phyloP scores from a whole-genome alignment of 1,284 basidiomycete genomes.

The Gymnopus androsaceus region DNA sequence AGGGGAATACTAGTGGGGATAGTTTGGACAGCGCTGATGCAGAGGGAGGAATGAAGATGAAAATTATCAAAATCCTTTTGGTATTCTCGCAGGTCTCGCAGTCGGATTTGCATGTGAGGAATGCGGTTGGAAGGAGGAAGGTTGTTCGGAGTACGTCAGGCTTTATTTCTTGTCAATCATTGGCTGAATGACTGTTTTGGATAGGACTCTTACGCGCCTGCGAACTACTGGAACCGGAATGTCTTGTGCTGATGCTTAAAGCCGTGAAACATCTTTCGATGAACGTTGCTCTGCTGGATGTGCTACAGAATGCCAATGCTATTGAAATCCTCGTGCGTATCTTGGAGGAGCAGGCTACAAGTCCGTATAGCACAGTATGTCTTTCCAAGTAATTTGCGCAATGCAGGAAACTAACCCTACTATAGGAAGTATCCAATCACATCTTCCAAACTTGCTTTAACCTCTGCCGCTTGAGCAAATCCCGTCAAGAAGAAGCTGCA shows the following conservation, averaged over 20 bases:
- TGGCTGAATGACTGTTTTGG: slow-evolving; percentile 9
- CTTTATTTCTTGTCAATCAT: slow-evolving; percentile 22
- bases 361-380: slow-evolving; percentile 80
- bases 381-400: neutral
- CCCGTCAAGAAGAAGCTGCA: slow-evolving; percentile 94
- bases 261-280: slow-evolving; percentile 96
- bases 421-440: slow-evolving; percentile 89
- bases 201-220: slow-evolving; percentile 83
- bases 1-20: neutral
- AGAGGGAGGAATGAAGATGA: slow-evolving; percentile 66
- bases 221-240: slow-evolving; percentile 79
- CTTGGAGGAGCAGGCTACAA: slow-evolving; percentile 79
- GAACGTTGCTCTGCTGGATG: slow-evolving; percentile 86
- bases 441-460: slow-evolving; percentile 96
- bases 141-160: slow-evolving; percentile 79
- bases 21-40: neutral
- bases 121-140: slow-evolving; percentile 86
- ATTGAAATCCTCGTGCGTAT: slow-evolving; percentile 88
- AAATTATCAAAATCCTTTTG: slow-evolving; percentile 88
- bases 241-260: slow-evolving; percentile 88
- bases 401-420: slow-evolving; percentile 8
- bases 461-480: slow-evolving; percentile 91
- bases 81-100: slow-evolving; percentile 96
- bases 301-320: slow-evolving; percentile 93
- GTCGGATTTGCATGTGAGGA: slow-evolving; percentile 89